Base-by-base conservation (phyloP, 805 yeast species). In the Kazachstania psychrophila region DNA sequence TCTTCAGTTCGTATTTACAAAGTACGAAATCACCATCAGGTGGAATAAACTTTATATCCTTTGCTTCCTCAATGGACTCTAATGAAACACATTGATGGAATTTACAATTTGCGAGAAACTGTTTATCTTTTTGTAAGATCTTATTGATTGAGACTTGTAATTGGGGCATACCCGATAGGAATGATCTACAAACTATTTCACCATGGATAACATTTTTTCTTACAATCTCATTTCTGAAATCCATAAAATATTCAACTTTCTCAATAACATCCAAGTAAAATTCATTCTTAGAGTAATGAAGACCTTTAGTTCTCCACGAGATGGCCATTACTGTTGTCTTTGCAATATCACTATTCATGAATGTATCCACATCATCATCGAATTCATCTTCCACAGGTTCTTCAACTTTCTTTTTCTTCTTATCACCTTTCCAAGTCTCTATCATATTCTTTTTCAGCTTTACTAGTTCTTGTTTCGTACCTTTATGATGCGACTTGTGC, bases 261-360 rank as follows among this genome's bases (percentile, higher is more conserved):
- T 88, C 97, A 20, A 79, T 71, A 23, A 87, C 85, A 58, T 88
- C 95, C 45, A 88, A 70, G 52, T 86, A 88, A 36, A 92, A 79
- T 62, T 88, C 96, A 60, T 88, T 88, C 55, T 85, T 87, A 47
- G 79, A 76, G 60, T 88, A 88, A 45, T 72, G 73, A 17, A 88
- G 84, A 9, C 96, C 96, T 45, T 83, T 92, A 28, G 89, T 83
- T 58, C 97, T 74, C 96, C 96, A 88, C 17, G 89, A 79, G 4
- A 88, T 76, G 10, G 82, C 73, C 50, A 76, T 79, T 9, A 87
- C 80, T 13, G 87, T 73, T 0, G 94, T 78, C 44, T 87, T 72
- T 3, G 87, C 70, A 12, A 89, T 77, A 28, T 85, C 72, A 23
- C 84, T 73, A 51, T 82, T 82, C 42, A 80, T 66, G 48, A 70